phyloP scores from a whole-genome alignment of 1,284 basidiomycete genomes.

The Coniferiporia sulphurascens region DNA sequence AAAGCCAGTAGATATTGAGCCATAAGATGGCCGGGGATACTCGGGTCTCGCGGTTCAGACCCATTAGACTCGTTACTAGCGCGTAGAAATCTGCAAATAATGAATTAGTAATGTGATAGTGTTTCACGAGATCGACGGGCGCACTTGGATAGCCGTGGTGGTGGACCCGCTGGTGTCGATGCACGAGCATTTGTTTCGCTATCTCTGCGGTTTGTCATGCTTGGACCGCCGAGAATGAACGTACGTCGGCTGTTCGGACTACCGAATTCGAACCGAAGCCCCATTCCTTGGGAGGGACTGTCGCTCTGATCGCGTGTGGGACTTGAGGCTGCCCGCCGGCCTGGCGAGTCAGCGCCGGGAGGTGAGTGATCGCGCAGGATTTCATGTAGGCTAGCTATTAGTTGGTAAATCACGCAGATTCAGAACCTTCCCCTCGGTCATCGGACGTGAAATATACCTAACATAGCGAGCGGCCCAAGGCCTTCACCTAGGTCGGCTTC shows the following conservation, averaged over 20 bases:
- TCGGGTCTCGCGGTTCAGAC: slow-evolving; percentile 22
- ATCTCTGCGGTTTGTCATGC: slow-evolving; percentile 25
- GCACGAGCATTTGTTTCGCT: slow-evolving; percentile 17
- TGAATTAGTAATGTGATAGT: neutral
- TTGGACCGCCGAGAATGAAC: slow-evolving; percentile 39
- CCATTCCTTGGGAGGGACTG: slow-evolving; percentile 20
- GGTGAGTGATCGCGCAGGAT: neutral
- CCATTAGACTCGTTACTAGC: slow-evolving; percentile 5
- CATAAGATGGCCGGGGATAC: slow-evolving; percentile 58
- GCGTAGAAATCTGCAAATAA: slow-evolving; percentile 11
- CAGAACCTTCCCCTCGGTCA: neutral
- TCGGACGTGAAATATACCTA: neutral
- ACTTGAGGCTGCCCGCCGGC: neutral
- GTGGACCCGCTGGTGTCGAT: slow-evolving; percentile 16
- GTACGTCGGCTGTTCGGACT: slow-evolving; percentile 36
- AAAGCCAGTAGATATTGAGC: slow-evolving; percentile 66
- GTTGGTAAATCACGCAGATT: neutral
- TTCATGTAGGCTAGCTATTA: slow-evolving; percentile 2
- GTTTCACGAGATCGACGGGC: slow-evolving; percentile 8
- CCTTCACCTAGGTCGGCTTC: slow-evolving; percentile 24
- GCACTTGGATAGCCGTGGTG: slow-evolving; percentile 30
- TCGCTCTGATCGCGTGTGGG: slow-evolving; percentile 25
- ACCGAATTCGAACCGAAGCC: slow-evolving; percentile 36
- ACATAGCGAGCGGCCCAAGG: slow-evolving; percentile 14
- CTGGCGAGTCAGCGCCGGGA: neutral